These are phyloP conservation scores for Gillenia trifoliata DNA, from an alignment of 306 rosid species.

Conservation along the genomic window DNA sequence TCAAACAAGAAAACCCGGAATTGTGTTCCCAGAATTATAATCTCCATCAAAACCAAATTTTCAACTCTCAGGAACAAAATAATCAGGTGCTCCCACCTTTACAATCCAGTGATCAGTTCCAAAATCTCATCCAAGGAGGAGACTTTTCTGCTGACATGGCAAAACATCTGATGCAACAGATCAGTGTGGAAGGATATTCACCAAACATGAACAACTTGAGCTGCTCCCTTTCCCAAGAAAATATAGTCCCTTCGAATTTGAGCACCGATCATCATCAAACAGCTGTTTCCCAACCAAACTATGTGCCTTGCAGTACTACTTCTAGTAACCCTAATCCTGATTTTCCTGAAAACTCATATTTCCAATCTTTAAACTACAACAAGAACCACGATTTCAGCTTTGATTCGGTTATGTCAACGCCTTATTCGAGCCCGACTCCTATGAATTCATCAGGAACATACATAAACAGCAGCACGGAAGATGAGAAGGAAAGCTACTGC, in stretches of 20 bases:
- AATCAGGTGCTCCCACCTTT: conserved; percentile 20
- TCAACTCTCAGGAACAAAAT: conserved; percentile 21
- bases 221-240: conserved; percentile 37
- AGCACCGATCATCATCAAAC: conserved; percentile 6
- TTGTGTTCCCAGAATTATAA: conserved; percentile 24
- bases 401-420: conserved; percentile 61
- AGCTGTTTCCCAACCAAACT: conserved; percentile 23
- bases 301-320: conserved; percentile 9
- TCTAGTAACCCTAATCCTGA: conserved; percentile 22
- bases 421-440: conserved; percentile 56
- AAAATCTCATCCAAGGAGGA: conserved; percentile 15
- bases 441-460: conserved; percentile 61
- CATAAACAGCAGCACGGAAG: conserved; percentile 59
- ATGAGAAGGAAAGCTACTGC: conserved; percentile 72
- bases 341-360: conserved; percentile 28
- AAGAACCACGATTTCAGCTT: conserved; percentile 26
- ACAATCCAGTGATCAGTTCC: conserved; percentile 27
- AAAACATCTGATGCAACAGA: conserved; percentile 17
- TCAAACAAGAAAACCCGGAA: conserved; percentile 41
- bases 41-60: conserved; percentile 29
- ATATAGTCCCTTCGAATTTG: conserved; percentile 22
- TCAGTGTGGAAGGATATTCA: conserved; percentile 19
- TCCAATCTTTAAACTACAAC: conserved; percentile 26
- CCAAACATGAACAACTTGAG: conserved; percentile 17
- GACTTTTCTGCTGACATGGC: conserved; percentile 17